Evolutionary conservation across 768 basidiomycete genomes (phyloP), one percentile per base, ranked within the genome.

Genomic region (Boletus tylopilopsis): DNA sequence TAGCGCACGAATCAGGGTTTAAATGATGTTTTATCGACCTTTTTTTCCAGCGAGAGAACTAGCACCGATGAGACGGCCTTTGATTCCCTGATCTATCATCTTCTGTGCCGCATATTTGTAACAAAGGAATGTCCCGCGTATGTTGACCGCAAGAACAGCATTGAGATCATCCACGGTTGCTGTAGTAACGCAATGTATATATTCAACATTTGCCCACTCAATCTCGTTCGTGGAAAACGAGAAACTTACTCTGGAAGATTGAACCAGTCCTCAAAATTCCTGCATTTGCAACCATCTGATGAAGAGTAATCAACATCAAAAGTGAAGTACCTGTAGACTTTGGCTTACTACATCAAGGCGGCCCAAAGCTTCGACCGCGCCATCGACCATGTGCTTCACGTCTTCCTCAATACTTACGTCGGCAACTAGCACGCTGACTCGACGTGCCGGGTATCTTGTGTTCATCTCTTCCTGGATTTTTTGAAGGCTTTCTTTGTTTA

Each of bases 61-160:
- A 12, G 49, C 56, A 56, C 74, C 72, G 11, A 77, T 67, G 15
- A 77, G 74, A 15, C 75, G 62, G 2, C 75, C 74, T 11, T 73
- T 71, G 6, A 39, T 54, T 7, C 72, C 73, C 53, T 73, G 76
- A 24, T 68, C 65, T 41, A 77, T 61, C 76, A 76, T 76, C 50
- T 72, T 68, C 22, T 56, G 54, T 7, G 73, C 76, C 12, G 73
- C 76, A 43, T 70, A 63, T 50, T 74, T 76, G 53, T 73, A 74
- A 42, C 67, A 68, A 16, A 75, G 57, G 54, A 76, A 66, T 0
- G 64, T 63, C 6, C 77, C 73, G 13, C 65, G 67, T 23, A 68
- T 63, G 35, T 78, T 78, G 43, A 74, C 63, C 2, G 65, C 49
- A n/a, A 71, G 51, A 10, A 68, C 38, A 18, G 53, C 49, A 24